Evolutionary conservation across 2,329 filamentous ascomycete species (phyloP), one percentile per base, ranked within the genome.

Genomic region (Pestalotiopsis sp.): DNA sequence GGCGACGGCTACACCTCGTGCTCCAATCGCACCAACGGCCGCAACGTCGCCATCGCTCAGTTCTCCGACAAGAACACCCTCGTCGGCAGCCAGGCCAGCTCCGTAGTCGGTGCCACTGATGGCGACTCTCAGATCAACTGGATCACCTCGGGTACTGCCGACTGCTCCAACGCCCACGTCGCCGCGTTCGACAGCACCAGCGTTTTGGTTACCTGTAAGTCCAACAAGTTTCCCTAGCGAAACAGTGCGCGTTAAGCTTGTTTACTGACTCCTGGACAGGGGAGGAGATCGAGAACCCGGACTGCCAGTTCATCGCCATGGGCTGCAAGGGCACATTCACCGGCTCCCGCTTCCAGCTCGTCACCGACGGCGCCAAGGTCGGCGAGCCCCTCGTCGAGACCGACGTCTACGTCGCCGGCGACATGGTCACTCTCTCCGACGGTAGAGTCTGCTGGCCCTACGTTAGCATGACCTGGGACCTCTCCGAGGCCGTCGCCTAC

Each of bases 381-480:
- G 88, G 87, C 22, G 77, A 81, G 17, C 77, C 85, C 1, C 72
- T 89, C 68, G 81, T 79, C 66, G 83, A 81, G n/a, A 81, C 75
- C 13, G 81, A 88, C 73, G 83, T 84, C n/a, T 88, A 82, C 71
- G 86, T 90, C 59, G 85, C 87, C 7, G 88, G 88, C 52, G 88
- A 90, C 72, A 88, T 90, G 82, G 86, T 88, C 11, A 88, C 85
- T 39, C 84, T 88, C 80, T 72, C 78, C n/a, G 85, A 88, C 68
- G 85, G 84, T 24, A 81, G 85, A 61, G 81, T 90, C 72, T 90
- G 88, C 81, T 90, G 86, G 86, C 86, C 86, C 30, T 89, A 88
- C 70, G 85, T 88, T 65, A 80, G 80, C 74, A 87, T 87, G 84
- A 79, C 79, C 40, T 88, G 86, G 86, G 77, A 80, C 68, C 74